phyloP scores from a whole-genome alignment of 495 filamentous ascomycete species.

The Endocarpon pusillum region DNA sequence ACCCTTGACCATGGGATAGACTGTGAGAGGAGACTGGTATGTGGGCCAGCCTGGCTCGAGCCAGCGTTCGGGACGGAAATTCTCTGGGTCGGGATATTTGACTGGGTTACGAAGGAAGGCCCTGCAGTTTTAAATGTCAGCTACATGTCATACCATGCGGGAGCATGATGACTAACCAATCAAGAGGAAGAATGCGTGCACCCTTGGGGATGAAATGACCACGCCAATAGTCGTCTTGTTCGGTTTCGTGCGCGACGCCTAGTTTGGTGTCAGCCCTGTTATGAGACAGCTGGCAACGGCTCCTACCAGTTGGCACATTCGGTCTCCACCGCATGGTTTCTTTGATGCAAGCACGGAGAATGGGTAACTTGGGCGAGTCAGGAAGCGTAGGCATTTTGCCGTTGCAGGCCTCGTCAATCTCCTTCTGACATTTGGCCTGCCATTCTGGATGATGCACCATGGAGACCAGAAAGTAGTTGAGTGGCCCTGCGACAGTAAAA shows the following conservation, averaged over 20 bases:
- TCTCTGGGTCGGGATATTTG: conserved; percentile 20
- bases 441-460: conserved; percentile 43
- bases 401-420: conserved; percentile 33
- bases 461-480: conserved; percentile 39
- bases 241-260: conserved; percentile 19
- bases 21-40: conserved; percentile 34
- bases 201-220: conserved; percentile 18
- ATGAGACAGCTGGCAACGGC: conserved; percentile 37
- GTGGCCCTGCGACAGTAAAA: conserved; percentile 16
- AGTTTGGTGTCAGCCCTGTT: conserved; percentile 40
- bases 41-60: conserved; percentile 25
- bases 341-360: conserved; percentile 26
- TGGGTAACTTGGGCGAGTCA: conserved; percentile 20
- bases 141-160: conserved; percentile 8
- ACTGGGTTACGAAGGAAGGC: conserved; percentile 17
- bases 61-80: conserved; percentile 21
- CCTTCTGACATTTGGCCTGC: conserved; percentile 32
- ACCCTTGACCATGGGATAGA: conserved; percentile 36
- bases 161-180: conserved; percentile 19
- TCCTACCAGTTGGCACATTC: conserved; percentile 39
- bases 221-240: conserved; percentile 6
- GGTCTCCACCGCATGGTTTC: conserved; percentile 46
- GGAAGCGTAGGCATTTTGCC: conserved; percentile 16
- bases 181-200: conserved; percentile 31
- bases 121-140: conserved; percentile 5